These are phyloP conservation scores for Lophiostoma macrostomum DNA, from an alignment of 495 filamentous ascomycete genomes.

Conservation along the genomic window DNA sequence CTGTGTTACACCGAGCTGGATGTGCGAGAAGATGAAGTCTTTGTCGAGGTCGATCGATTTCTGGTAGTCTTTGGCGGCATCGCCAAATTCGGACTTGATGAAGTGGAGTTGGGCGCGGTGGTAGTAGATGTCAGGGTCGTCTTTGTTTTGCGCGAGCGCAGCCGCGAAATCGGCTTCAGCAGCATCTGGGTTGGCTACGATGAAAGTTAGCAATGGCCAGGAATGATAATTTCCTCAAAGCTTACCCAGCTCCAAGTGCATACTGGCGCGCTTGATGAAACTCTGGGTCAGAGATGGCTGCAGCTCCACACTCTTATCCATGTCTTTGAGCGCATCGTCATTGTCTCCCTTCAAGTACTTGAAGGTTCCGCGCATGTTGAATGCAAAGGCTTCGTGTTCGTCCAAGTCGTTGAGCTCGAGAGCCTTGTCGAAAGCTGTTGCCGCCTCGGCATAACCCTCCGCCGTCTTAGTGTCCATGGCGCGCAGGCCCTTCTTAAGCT, in stretches of 20 bases:
- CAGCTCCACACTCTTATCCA: slow-evolving; percentile 88
- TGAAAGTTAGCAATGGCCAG: slow-evolving; percentile 28
- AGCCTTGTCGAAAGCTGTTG: slow-evolving; percentile 79
- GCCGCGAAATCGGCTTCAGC: slow-evolving; percentile 84
- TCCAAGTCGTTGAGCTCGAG: slow-evolving; percentile 73
- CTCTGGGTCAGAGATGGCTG: slow-evolving; percentile 86
- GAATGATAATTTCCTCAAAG: background rate
- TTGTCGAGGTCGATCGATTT: slow-evolving; percentile 96
- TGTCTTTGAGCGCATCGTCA: slow-evolving; percentile 70
- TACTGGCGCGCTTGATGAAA: slow-evolving; percentile 97
- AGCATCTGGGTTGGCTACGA: slow-evolving; percentile 73
- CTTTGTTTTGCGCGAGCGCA: slow-evolving; percentile 78
- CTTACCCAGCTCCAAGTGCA: slow-evolving; percentile 92
- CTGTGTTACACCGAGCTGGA: slow-evolving; percentile 97
- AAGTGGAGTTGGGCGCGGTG: slow-evolving; percentile 98
- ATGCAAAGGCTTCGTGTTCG: slow-evolving; percentile 81
- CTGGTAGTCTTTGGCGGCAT: slow-evolving; percentile 97
- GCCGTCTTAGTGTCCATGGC: slow-evolving; percentile 80
- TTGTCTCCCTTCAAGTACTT: slow-evolving; percentile 89
- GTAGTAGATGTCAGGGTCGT: slow-evolving; percentile 98
- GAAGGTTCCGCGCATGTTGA: slow-evolving; percentile 96
- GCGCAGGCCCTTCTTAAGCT: slow-evolving; percentile 75
- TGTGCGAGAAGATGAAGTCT: slow-evolving; percentile 98
- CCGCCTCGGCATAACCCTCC: slow-evolving; percentile 85
- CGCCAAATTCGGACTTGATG: slow-evolving; percentile 87